A percentile compares a stretch with the other conserved stretches of the same genome.
These are phyloP conservation scores for Stachybotrys echinatus DNA, from an alignment of 2,329 filamentous ascomycete genomes.

Conservation along the genomic window DNA sequence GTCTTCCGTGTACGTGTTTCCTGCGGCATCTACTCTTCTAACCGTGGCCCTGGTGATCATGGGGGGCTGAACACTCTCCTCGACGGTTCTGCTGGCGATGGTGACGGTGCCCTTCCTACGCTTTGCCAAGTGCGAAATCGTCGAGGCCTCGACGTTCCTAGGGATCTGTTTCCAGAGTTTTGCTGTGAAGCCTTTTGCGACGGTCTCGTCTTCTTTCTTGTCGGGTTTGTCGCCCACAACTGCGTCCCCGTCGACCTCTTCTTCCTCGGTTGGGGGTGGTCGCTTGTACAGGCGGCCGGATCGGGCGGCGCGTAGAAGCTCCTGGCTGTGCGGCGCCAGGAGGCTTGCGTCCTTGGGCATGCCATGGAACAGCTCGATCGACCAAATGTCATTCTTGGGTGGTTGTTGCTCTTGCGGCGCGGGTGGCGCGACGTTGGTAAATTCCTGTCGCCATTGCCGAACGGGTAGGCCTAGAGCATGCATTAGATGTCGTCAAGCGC, in stretches of 20 bases:
- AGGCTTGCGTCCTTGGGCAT: conserved; percentile 85
- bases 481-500: neutral
- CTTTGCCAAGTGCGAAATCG: conserved; percentile 53
- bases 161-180: conserved; percentile 59
- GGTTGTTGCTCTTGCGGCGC: conserved; percentile 57
- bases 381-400: conserved; percentile 63
- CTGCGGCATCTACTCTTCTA: conserved; percentile 68
- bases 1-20: conserved; percentile 80
- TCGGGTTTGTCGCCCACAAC: conserved; percentile 44
- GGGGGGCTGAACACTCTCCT: conserved; percentile 38
- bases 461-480: conserved; percentile 68
- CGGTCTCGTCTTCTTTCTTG: conserved; percentile 59
- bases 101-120: conserved; percentile 57
- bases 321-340: conserved; percentile 72
- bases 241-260: conserved; percentile 47
- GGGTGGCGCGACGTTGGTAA: conserved; percentile 62
- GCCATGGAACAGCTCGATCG: conserved; percentile 65
- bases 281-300: conserved; percentile 73
- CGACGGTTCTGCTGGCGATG: conserved; percentile 45
- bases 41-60: conserved; percentile 76
- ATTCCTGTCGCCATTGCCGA: conserved; percentile 79
- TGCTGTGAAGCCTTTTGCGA: conserved; percentile 46
- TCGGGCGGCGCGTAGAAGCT: conserved; percentile 74
- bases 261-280: conserved; percentile 55
- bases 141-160: conserved; percentile 49